Conservation (phyloP, 805 yeast genomes). For the Candida yuanshanica region DNA sequence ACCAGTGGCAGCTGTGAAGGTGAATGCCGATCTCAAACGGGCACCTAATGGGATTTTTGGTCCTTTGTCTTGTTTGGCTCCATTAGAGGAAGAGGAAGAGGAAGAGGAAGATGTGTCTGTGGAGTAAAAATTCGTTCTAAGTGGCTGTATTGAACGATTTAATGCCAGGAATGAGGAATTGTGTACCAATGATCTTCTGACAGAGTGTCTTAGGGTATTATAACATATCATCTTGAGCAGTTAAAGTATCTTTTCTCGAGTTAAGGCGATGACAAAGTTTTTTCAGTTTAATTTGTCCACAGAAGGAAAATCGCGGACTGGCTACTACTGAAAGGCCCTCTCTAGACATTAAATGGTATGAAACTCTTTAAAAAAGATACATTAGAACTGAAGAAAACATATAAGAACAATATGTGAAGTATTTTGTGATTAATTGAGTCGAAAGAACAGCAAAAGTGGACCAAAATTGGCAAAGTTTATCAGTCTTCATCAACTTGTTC, state of each 20-base stretch:
- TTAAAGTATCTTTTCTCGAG: too few relatives aligned
- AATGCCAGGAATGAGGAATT: neutral
- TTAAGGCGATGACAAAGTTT: too few relatives aligned
- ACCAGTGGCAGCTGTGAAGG: slow-evolving; percentile 55
- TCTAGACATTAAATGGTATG: too few relatives aligned
- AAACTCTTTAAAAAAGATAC: neutral
- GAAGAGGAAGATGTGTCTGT: neutral
- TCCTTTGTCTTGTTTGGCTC: slow-evolving; percentile 4
- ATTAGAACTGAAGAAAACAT: neutral
- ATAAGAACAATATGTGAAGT: neutral
- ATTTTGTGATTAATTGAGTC: neutral
- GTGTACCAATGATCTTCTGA: neutral
- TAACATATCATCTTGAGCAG: neutral
- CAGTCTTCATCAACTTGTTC: slow-evolving; percentile 4
- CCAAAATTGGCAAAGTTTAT: neutral
- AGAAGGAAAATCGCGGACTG: too few relatives aligned
- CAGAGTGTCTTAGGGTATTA: neutral
- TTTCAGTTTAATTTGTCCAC: too few relatives aligned
- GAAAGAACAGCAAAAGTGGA: neutral
- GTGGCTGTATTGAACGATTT: neutral
- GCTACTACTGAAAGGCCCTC: too few relatives aligned
- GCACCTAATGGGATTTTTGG: slow-evolving; percentile 38
- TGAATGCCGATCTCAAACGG: slow-evolving; percentile 48
- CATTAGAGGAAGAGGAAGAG: slow-evolving; percentile 1
- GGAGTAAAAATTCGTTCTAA: neutral